Evolutionary conservation across 2,329 filamentous ascomycete genomes (phyloP).

Genomic region (Botrytis squamosa): DNA sequence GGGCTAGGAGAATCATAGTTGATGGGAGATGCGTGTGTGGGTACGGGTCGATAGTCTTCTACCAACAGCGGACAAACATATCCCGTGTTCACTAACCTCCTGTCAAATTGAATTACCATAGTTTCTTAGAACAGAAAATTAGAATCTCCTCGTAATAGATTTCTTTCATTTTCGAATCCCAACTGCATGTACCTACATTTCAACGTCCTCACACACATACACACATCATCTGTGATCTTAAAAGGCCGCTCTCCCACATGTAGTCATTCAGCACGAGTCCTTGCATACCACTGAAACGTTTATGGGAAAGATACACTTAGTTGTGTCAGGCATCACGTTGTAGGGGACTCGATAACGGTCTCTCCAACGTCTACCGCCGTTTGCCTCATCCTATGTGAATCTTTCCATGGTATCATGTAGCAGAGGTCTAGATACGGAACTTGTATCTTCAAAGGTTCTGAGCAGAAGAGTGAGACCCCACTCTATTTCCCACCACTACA

Average conservation of each 20-base stretch:
- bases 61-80: background rate
- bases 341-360: too few relatives aligned
- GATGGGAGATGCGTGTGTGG: background rate
- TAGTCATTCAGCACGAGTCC: background rate
- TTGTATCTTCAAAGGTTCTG: background rate
- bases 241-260: background rate
- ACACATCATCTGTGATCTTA: background rate
- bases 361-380: background rate
- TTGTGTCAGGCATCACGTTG: slow-evolving; percentile 17
- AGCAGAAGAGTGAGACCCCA: background rate
- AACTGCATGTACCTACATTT: background rate
- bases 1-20: background rate
- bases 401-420: background rate
- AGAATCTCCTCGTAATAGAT: background rate
- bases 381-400: background rate
- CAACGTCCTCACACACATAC: background rate
- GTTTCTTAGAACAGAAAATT: background rate
- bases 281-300: slow-evolving; percentile 38
- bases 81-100: background rate
- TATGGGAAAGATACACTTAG: slow-evolving; percentile 41
- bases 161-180: background rate
- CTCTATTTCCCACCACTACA: background rate
- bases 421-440: background rate
- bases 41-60: background rate
- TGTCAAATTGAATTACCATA: background rate